A percentile compares a stretch with the other conserved stretches of the same genome.
phyloP scores from a whole-genome alignment of 176 grass and related monocot genomes.

The Carex parvula region DNA sequence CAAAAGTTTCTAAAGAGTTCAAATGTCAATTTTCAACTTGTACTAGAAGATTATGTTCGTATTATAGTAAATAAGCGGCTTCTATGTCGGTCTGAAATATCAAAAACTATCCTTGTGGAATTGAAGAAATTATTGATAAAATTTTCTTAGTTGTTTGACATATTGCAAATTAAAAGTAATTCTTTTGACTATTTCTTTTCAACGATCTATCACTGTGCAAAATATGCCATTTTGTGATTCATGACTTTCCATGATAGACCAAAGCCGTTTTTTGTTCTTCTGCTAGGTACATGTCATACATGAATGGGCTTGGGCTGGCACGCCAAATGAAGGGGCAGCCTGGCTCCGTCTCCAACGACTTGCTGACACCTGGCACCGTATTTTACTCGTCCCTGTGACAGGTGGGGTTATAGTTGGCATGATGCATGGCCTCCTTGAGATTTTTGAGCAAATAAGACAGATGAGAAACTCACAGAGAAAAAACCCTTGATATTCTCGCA shows the following conservation, averaged over 20 bases:
- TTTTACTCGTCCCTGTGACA: slow-evolving; percentile 88
- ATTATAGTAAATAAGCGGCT: neutral
- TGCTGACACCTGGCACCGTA: slow-evolving; percentile 92
- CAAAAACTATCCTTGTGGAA: neutral
- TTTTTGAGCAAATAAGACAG: slow-evolving; percentile 91
- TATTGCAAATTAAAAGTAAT: neutral
- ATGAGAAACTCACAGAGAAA: slow-evolving; percentile 59
- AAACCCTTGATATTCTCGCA: slow-evolving; percentile 69
- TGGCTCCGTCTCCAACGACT: slow-evolving; percentile 94
- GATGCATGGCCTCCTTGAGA: slow-evolving; percentile 97
- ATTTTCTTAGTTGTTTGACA: neutral
- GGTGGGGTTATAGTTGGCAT: slow-evolving; percentile 99
- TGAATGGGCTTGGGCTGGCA: slow-evolving; percentile 99
- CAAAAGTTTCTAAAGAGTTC: neutral
- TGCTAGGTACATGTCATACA: slow-evolving; percentile 86
- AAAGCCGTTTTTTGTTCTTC: neutral
- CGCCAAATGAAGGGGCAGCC: slow-evolving; percentile 78
- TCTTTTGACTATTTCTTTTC: neutral
- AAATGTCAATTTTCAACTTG: neutral
- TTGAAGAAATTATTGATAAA: neutral
- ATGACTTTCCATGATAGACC: neutral
- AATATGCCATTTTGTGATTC: neutral
- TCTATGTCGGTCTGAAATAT: neutral
- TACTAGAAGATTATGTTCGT: neutral
- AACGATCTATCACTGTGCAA: neutral